phyloP scores from a whole-genome alignment of 2,329 filamentous ascomycete genomes.

The Aspergillus viridinutans region DNA sequence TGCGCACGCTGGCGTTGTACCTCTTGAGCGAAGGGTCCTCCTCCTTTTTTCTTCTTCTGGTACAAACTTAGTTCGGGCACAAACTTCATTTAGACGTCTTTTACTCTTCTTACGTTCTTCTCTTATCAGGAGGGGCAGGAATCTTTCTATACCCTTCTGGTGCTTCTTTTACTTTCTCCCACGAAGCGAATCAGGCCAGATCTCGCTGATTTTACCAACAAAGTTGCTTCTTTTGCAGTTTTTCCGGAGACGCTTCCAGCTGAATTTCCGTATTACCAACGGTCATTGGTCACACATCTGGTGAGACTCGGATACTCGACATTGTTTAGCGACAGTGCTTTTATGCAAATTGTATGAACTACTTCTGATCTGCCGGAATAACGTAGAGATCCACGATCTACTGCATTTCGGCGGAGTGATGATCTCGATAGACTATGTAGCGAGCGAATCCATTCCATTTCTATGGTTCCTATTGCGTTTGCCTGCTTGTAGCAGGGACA shows the following conservation, averaged over 20 bases:
- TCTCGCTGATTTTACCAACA: slow-evolving; percentile 11
- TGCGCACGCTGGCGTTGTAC: slow-evolving; percentile 24
- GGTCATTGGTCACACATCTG: slow-evolving; percentile 1
- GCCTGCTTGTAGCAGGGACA: background rate
- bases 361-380: background rate
- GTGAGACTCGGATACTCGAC: background rate
- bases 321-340: background rate
- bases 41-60: slow-evolving; percentile 16
- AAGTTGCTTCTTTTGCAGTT: slow-evolving; percentile 7
- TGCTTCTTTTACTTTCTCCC: slow-evolving; percentile 8
- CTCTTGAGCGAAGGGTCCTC: slow-evolving; percentile 16
- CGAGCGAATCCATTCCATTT: background rate
- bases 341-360: background rate
- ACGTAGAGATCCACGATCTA: background rate
- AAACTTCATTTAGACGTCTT: slow-evolving; percentile 3
- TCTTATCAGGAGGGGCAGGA: background rate
- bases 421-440: background rate
- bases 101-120: slow-evolving; percentile 10
- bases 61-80: slow-evolving; percentile 10
- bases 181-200: background rate
- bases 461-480: background rate
- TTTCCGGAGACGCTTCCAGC: slow-evolving; percentile 6
- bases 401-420: background rate
- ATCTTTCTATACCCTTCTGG: background rate
- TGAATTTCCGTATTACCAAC: slow-evolving; percentile 10